Evolutionary conservation across 768 basidiomycete species (phyloP), one percentile per base, ranked within the genome.

Genomic region (Pulveroboletus ravenelii): DNA sequence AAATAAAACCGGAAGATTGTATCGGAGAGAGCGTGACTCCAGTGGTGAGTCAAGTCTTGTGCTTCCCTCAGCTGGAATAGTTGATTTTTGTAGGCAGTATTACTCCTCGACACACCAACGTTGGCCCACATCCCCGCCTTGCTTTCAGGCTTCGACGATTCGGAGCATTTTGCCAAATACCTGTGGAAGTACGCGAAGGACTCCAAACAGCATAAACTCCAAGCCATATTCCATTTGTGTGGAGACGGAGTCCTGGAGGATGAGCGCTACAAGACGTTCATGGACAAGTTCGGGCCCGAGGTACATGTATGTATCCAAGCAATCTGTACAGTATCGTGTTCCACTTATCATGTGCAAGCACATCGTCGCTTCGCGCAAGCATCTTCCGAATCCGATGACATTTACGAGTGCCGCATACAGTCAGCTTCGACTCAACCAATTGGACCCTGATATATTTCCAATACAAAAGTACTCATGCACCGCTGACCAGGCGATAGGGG

Each of bases 401-500:
- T 94, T 90, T 62, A 85, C 82, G 3, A 84, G 82, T 30, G 79
- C 84, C 3, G 85, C 85, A 8, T 80, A 80, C 56, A 81, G 81
- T 54, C 86, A 89, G 53, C 75, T 90, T 17, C 78, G 82, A 44
- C 73, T 97, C 14, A 80, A 80, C 56, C 72, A 83, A 51, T 72
- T 95, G 23, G 90, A 95, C 57, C 54, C 76, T 1, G 66, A 78
- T 2, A 78, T 93, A 59, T 97, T 96, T 72, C 80, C 79, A 0
- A 61, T 86, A 13, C 87, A 85, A 0, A 71, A 81, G 50, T 81
- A 77, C 60, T 70, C 70, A 0, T 62, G 78, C 37, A 60, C 64
- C 0, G 65, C 81, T 10, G 58, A 65, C 36, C 74, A 69, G 47
- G 58, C 67, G 15, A 57, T 87, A 34, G 62, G 48, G 14, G 36